Conservation (phyloP, 1,284 basidiomycete species). For the Trichosporon inkin region DNA sequence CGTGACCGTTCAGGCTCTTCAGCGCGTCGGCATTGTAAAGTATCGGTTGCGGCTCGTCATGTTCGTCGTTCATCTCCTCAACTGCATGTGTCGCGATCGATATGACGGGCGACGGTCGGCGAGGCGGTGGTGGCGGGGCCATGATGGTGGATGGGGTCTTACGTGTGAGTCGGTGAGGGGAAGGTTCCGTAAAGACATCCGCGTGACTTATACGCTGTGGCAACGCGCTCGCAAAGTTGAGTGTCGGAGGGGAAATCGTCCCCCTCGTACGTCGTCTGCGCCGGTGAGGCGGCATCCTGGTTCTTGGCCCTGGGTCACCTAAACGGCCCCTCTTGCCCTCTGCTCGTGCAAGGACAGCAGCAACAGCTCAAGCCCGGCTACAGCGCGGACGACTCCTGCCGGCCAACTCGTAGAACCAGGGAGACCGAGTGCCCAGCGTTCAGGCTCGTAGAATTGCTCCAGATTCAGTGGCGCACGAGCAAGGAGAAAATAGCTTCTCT, state of each 20-base stretch:
- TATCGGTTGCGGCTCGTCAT: neutral
- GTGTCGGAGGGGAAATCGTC: neutral
- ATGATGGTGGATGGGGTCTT: neutral
- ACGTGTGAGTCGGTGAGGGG: neutral
- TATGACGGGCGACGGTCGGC: neutral
- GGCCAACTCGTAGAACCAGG: too few species aligned
- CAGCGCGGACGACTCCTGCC: too few species aligned
- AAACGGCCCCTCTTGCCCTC: too few species aligned
- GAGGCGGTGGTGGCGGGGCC: neutral
- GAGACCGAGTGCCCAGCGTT: too few species aligned
- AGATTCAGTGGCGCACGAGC: too few species aligned
- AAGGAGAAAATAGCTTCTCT: too few species aligned
- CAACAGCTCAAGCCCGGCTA: too few species aligned
- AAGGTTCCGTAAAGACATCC: neutral
- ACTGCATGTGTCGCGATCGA: neutral
- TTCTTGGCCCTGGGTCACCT: too few species aligned
- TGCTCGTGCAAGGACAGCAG: too few species aligned
- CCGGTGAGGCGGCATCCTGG: neutral
- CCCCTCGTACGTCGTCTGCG: neutral
- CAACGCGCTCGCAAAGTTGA: constrained; percentile 4
- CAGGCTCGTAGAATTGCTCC: too few species aligned
- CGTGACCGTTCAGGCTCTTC: neutral
- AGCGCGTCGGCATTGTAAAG: constrained; percentile 4
- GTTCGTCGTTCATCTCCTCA: neutral
- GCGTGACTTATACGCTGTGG: constrained; percentile 7